A percentile compares a stretch with the other conserved stretches of the same genome.
phyloP scores from a whole-genome alignment of 306 rosid genomes.

The Carpinus fangiana region DNA sequence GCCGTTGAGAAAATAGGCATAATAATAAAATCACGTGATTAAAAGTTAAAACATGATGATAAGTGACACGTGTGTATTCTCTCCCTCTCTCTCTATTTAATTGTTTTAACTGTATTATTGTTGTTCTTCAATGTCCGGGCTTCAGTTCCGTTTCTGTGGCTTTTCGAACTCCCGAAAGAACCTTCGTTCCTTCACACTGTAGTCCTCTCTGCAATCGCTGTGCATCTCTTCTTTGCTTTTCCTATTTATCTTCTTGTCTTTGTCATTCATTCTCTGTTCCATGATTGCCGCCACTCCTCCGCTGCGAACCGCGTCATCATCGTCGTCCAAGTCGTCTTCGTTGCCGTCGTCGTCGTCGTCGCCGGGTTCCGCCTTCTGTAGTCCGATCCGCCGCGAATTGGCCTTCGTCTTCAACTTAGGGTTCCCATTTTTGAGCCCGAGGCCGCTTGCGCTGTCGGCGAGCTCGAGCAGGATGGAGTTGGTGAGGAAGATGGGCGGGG shows the following conservation, averaged over 20 bases:
- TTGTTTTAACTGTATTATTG: no score
- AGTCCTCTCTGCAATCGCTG: not conserved
- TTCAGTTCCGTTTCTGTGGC: not conserved
- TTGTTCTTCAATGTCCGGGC: not conserved
- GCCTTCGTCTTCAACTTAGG: slow-evolving; percentile 28
- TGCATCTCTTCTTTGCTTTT: not conserved
- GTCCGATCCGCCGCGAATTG: not conserved
- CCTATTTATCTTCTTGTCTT: not conserved
- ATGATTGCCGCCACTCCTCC: slow-evolving; percentile 42
- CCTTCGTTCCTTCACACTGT: no score
- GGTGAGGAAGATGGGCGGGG: slow-evolving; percentile 31
- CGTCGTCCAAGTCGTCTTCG: not conserved
- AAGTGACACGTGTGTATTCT: no score
- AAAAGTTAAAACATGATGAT: no score
- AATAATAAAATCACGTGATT: no score
- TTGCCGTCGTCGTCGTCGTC: not conserved
- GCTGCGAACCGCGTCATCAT: slow-evolving; percentile 9
- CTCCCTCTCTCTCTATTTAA: not conserved
- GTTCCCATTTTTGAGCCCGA: slow-evolving; percentile 18
- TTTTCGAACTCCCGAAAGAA: not conserved
- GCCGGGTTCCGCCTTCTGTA: not conserved
- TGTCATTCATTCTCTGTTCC: not conserved
- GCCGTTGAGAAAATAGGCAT: no score
- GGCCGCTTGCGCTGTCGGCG: slow-evolving; percentile 22
- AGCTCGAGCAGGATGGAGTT: slow-evolving; percentile 41